Percentiles rank a stretch among this genome's conserved stretches.
Conservation (phyloP, 371 early-diverging fungal genomes). For the Mortierella sp. region DNA sequence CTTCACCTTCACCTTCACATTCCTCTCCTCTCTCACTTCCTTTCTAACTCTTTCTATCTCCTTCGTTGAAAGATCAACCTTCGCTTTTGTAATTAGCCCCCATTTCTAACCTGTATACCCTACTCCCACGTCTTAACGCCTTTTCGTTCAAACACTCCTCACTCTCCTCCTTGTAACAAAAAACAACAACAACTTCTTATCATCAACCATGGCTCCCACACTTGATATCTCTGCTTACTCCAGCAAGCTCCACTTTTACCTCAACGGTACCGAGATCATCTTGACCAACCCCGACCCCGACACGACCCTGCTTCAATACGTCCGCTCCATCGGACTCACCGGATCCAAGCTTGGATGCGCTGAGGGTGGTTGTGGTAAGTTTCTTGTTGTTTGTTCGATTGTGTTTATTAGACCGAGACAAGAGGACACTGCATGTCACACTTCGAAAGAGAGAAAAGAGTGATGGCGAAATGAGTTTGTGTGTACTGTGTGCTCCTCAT, state of each 20-base stretch:
- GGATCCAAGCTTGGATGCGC: slow-evolving; percentile 88
- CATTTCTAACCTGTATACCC: not conserved
- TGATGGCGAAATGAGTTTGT: too few relatives aligned
- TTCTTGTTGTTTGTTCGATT: not conserved
- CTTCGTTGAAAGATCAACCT: not conserved
- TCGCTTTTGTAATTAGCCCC: slow-evolving; percentile 27
- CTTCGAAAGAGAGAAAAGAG: not conserved
- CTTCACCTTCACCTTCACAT: not conserved
- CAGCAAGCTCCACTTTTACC: slow-evolving; percentile 64
- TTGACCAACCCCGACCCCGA: slow-evolving; percentile 69
- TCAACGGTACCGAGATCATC: slow-evolving; percentile 67
- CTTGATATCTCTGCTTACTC: slow-evolving; percentile 46
- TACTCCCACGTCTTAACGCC: not conserved
- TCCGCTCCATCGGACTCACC: slow-evolving; percentile 76
- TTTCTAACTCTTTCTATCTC: not conserved
- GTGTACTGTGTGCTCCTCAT: not conserved
- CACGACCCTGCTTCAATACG: slow-evolving; percentile 73
- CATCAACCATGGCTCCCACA: slow-evolving; percentile 22
- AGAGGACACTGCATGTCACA: not conserved
- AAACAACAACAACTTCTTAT: not conserved
- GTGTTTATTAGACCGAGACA: not conserved
- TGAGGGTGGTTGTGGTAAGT: slow-evolving; percentile 75
- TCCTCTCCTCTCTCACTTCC: not conserved
- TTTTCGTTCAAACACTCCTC: slow-evolving; percentile 5
- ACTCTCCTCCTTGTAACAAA: not conserved